Percentiles rank a stretch among this genome's conserved stretches.
These are phyloP conservation scores for Chrysophaeum taylorii DNA, from an alignment of 352 stramenopile genomes.

Conservation along the genomic window DNA sequence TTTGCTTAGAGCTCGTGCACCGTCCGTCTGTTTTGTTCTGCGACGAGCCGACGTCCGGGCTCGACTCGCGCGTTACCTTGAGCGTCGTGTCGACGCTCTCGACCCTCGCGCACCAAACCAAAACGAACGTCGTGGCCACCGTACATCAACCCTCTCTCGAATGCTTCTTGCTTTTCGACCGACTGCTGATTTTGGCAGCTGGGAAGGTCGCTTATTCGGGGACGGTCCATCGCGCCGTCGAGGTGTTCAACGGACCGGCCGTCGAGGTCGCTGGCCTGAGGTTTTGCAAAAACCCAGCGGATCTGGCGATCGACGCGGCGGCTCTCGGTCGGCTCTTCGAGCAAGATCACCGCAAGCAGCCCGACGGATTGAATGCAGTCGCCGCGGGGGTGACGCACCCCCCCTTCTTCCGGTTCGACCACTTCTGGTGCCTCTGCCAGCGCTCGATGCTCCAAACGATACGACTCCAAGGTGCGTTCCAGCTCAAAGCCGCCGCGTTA, in stretches of 20 bases:
- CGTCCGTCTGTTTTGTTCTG: slow-evolving; percentile 64
- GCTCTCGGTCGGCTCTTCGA: too few species aligned
- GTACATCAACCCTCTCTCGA: slow-evolving; percentile 20
- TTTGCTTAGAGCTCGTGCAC: slow-evolving; percentile 61
- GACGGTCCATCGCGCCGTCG: too few species aligned
- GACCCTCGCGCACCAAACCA: background rate
- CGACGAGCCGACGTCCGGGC: slow-evolving; percentile 61
- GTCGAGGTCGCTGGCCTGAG: too few species aligned
- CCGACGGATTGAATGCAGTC: too few species aligned
- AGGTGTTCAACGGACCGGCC: too few species aligned
- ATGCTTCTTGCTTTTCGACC: slow-evolving; percentile 24
- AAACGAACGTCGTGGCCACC: background rate
- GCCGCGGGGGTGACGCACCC: too few species aligned
- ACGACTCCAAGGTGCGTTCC: background rate
- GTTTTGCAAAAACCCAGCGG: background rate
- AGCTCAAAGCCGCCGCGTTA: background rate
- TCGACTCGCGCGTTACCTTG: slow-evolving; percentile 30
- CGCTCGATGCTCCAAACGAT: background rate
- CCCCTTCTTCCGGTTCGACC: too few species aligned
- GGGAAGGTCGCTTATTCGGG: slow-evolving; percentile 12
- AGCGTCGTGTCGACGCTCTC: slow-evolving; percentile 9
- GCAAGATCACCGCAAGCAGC: too few species aligned
- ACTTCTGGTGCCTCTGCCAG: background rate
- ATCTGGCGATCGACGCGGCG: background rate
- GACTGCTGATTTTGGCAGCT: background rate